Evolutionary conservation across 768 basidiomycete species (phyloP), one percentile per base, ranked within the genome.

Genomic region (Fomitopsis pulvina): DNA sequence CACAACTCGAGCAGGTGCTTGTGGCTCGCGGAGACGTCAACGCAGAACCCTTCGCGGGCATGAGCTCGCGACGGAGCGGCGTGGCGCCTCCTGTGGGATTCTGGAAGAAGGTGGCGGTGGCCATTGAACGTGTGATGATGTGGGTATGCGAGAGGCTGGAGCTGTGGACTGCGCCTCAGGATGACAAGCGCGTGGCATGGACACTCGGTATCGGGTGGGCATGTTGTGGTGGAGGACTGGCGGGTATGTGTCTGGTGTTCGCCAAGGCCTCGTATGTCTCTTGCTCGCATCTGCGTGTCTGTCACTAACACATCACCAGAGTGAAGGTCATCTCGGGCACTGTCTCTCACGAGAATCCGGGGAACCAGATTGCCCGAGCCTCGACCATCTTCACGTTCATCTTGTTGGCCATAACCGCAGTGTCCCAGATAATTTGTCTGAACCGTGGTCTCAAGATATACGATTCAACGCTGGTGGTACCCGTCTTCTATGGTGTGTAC

Each of bases 121-220:
- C 57, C 1, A 83, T 80, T 77, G 62, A 66, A 5, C 63, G 63
- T 14, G 46, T 70, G 6, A 79, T 87, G 66, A 59, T 67, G 24
- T 74, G 78, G 70, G 60, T 86, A 29, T 76, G 74, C 22, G 78
- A 81, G 53, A 73, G 74, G 60, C 67, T 93, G 44, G 91, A 94
- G 61, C 57, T 65, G 1, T 87, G 87, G 84, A 85, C 85, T 7
- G 83, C 79, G 25, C 74, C 83, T 11, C 87, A 85, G 60, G 86
- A 86, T 60, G 94, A 98, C 61, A 86, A 79, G 57, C 83, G 83
- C 47, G 72, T 98, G 37, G 85, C 86, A 6, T 96, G 92, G 90
- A 83, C 88, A 24, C 74, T 94, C 40, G 94, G 93, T 12, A 91
- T 98, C 44, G 85, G 85, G 1, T 97, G 94, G 95, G 88, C 92